Evolutionary conservation across 1,139 yeast species (phyloP).

Genomic region (Pichiaceae sp.): DNA sequence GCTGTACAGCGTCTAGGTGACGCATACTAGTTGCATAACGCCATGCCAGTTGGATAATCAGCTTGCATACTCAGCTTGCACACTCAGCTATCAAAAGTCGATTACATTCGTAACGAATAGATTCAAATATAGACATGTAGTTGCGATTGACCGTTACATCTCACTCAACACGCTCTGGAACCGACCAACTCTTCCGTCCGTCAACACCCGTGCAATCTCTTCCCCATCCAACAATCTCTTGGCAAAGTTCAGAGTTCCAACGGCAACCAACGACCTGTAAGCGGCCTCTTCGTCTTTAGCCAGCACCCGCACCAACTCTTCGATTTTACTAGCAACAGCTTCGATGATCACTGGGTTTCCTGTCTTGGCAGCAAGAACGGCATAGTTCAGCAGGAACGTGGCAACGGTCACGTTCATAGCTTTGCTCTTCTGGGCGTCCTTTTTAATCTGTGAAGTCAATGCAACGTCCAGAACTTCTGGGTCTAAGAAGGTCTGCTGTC

Average conservation of each 20-base stretch:
- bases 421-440: conserved; percentile 16
- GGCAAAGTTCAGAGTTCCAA: conserved; percentile 33
- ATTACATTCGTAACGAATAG: too few relatives aligned
- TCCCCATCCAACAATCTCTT: conserved; percentile 6
- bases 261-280: conserved; percentile 46
- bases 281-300: conserved; percentile 36
- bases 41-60: too few relatives aligned
- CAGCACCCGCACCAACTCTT: conserved; percentile 4
- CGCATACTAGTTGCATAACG: too few relatives aligned
- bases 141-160: conserved; percentile 2
- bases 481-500: conserved; percentile 28
- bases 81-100: too few relatives aligned
- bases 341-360: conserved; percentile 9
- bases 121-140: too few relatives aligned
- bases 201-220: conserved; percentile 5
- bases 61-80: too few relatives aligned
- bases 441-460: conserved; percentile 22
- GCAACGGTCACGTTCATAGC: conserved; percentile 33
- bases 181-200: conserved; percentile 9
- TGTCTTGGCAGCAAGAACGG: conserved; percentile 21
- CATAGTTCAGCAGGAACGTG: conserved; percentile 45
- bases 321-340: conserved; percentile 9
- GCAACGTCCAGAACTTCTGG: conserved; percentile 23
- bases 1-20: too few relatives aligned
- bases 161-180: conserved; percentile 14